Evolutionary conservation across 2,329 filamentous ascomycete genomes (phyloP), one percentile per base, ranked within the genome.

Genomic region (Paraphaeosphaeria minitans): DNA sequence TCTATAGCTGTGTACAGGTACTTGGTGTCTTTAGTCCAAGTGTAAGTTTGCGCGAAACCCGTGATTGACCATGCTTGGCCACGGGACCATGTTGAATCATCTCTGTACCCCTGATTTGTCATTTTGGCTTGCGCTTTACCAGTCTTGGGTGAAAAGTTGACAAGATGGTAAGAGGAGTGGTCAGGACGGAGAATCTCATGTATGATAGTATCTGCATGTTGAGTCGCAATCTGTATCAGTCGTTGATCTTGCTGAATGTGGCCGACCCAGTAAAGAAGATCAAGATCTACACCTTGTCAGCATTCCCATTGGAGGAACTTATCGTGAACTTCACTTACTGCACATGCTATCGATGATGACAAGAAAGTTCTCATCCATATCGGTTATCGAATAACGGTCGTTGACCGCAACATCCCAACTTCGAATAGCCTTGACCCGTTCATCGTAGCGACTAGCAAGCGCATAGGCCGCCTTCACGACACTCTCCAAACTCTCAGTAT

Each of bases 51-150:
- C 0, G 77, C 77, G 55, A 83, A 83, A 0, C 82, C 82, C 49
- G 78, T 74, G 2, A 83, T 79, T 0, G 78, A 77, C 82, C 82
- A 84, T 0, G 80, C 80, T 56, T 84, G 82, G 0, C 82, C 82
- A 3, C 82, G 75, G 5, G 77, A 71, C 82, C 82, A 84, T 10
- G 77, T 81, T 0, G 78, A 81, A 1, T 66, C 66, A 53, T 83
- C 78, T 1, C 65, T 66, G 64, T 77, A 78, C 0, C 82, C 82
- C 62, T 83, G 82, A 49, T 82, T 81, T 0, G 81, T 83, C 56
- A 82, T 73, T n/a, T 76, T 76, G 21, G 78, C 73, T 60, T 81
- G 82, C 7, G 83, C 64, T 0, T 59, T 62, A 0, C 83, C 82
- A 0, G 74, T 80, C 0, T 57, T 59, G 0, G 82, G 79, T 14